Conservation (phyloP, 2,329 filamentous ascomycete genomes). For the Cyphellophora europaea region DNA sequence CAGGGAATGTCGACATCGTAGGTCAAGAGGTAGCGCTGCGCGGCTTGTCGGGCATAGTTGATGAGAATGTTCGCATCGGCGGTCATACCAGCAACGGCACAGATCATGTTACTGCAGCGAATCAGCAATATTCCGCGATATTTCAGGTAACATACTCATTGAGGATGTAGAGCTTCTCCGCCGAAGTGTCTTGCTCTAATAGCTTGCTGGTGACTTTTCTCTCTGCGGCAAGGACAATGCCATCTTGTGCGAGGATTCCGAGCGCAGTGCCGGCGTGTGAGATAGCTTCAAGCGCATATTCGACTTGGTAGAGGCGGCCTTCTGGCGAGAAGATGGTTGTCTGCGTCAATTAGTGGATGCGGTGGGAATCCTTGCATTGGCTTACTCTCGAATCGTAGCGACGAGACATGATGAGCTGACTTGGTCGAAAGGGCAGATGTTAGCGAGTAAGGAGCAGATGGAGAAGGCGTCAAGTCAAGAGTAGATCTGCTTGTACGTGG, state of each 20-base stretch:
- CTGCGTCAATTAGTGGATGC: slow-evolving; percentile 37
- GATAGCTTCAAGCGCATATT: slow-evolving; percentile 98
- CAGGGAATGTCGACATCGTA: slow-evolving; percentile 99
- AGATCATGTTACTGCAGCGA: slow-evolving; percentile 88
- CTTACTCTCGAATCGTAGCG: slow-evolving; percentile 94
- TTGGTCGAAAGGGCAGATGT: background rate
- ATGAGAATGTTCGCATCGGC: slow-evolving; percentile 99
- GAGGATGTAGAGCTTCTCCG: slow-evolving; percentile 98
- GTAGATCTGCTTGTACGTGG: background rate
- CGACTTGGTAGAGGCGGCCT: slow-evolving; percentile 95
- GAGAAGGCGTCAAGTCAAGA: background rate
- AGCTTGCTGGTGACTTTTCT: slow-evolving; percentile 99
- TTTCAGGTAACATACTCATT: slow-evolving; percentile 64
- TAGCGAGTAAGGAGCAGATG: background rate
- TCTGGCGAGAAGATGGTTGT: slow-evolving; percentile 99
- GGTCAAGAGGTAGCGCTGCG: slow-evolving; percentile 93
- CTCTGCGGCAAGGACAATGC: slow-evolving; percentile 95
- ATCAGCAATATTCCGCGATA: background rate
- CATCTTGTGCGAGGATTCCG: slow-evolving; percentile 94
- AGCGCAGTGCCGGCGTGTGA: slow-evolving; percentile 96
- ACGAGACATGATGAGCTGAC: slow-evolving; percentile 68
- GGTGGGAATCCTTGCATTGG: slow-evolving; percentile 8
- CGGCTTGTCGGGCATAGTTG: slow-evolving; percentile 96
- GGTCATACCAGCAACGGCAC: slow-evolving; percentile 97
- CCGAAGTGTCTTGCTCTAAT: slow-evolving; percentile 97